Conservation (phyloP, 768 basidiomycete genomes). For the Auricularia heimuer region DNA sequence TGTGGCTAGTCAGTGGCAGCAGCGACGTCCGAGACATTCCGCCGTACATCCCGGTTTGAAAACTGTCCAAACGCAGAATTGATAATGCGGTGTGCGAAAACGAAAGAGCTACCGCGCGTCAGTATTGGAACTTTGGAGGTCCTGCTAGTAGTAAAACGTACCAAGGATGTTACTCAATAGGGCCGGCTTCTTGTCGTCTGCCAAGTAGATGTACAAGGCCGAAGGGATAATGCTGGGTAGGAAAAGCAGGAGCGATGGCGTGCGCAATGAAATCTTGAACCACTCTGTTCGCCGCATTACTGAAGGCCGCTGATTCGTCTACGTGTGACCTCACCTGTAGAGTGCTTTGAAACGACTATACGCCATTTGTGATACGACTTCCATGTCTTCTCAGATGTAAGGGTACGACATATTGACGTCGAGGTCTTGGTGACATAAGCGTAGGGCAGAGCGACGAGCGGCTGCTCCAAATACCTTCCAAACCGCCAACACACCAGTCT, state of each 20-base stretch:
- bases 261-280: slow-evolving; percentile 38
- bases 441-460: slow-evolving; percentile 1
- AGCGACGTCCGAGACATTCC: neutral
- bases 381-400: slow-evolving; percentile 47
- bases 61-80: slow-evolving; percentile 78
- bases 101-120: slow-evolving; percentile 34
- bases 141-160: neutral
- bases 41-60: slow-evolving; percentile 53
- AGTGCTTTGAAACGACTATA: slow-evolving; percentile 36
- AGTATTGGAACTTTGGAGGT: neutral
- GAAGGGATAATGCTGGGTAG: slow-evolving; percentile 58
- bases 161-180: slow-evolving; percentile 64
- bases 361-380: slow-evolving; percentile 40
- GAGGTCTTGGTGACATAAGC: slow-evolving; percentile 29
- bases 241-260: slow-evolving; percentile 45
- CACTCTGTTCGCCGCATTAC: slow-evolving; percentile 21
- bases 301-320: slow-evolving; percentile 17
- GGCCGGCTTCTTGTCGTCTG: slow-evolving; percentile 43
- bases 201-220: slow-evolving; percentile 45
- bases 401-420: slow-evolving; percentile 39
- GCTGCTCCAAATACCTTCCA: slow-evolving; percentile 46
- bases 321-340: slow-evolving; percentile 30
- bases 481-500: slow-evolving; percentile 28
- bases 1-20: neutral
- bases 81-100: slow-evolving; percentile 74